Evolutionary conservation across 768 basidiomycete species (phyloP).

Genomic region (Dentipellis sp.): DNA sequence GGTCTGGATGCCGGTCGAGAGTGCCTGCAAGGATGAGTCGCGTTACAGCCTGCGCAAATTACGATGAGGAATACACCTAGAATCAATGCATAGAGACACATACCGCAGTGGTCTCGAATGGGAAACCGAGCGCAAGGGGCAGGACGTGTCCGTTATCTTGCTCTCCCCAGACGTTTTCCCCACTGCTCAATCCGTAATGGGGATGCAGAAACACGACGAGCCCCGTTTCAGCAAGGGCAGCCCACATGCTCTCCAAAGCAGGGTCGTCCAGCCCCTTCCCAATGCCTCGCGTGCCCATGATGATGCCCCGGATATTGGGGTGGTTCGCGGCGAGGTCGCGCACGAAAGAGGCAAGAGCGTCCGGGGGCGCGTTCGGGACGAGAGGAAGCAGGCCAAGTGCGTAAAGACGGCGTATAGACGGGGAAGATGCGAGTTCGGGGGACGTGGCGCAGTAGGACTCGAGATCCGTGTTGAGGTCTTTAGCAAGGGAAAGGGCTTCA

Average conservation of each 20-base stretch:
- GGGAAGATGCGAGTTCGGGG: constrained; percentile 30
- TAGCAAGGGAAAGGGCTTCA: constrained; percentile 57
- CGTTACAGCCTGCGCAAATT: constrained; percentile 44
- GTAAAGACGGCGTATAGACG: constrained; percentile 54
- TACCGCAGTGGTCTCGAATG: constrained; percentile 84
- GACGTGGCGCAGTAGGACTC: constrained; percentile 70
- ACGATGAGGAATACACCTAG: background rate
- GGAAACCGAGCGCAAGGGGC: constrained; percentile 80
- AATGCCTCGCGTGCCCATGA: constrained; percentile 74
- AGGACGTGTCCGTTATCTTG: constrained; percentile 81
- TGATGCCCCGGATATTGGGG: constrained; percentile 65
- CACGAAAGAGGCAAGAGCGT: constrained; percentile 53
- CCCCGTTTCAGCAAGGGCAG: constrained; percentile 56
- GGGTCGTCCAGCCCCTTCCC: constrained; percentile 79
- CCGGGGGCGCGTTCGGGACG: constrained; percentile 51
- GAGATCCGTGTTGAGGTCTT: constrained; percentile 67
- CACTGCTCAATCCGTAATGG: constrained; percentile 62
- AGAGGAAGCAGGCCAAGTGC: constrained; percentile 82
- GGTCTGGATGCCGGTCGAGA: constrained; percentile 67
- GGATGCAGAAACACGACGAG: constrained; percentile 82
- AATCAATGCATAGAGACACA: constrained; percentile 20
- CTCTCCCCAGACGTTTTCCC: constrained; percentile 63
- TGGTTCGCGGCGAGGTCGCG: constrained; percentile 49
- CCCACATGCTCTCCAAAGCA: constrained; percentile 73
- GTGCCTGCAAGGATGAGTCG: constrained; percentile 76